Evolutionary conservation across 257 asterid species (phyloP).

Genomic region (Coffea eugenioides): DNA sequence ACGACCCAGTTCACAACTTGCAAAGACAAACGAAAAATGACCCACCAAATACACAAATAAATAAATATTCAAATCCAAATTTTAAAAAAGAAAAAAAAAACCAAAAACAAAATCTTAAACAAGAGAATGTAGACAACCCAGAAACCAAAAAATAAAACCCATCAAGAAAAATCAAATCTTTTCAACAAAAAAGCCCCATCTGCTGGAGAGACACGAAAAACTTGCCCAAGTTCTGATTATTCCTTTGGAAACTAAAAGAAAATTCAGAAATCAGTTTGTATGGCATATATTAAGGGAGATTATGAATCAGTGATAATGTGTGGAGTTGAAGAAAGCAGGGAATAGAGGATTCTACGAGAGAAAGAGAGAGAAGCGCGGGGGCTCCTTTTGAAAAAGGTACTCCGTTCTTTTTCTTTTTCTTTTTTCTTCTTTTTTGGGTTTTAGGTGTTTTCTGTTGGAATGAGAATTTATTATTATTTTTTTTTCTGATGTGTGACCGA

Average conservation of each 20-base stretch:
- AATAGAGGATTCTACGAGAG: constrained; percentile 13
- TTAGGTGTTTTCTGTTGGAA: not conserved
- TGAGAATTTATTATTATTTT: not conserved
- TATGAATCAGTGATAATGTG: constrained; percentile 26
- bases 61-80: too few relatives aligned
- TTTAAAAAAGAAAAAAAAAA: not conserved
- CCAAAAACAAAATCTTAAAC: constrained; percentile 16
- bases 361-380: constrained; percentile 41
- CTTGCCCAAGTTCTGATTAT: constrained; percentile 34
- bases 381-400: constrained; percentile 35
- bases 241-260: constrained; percentile 32
- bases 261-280: constrained; percentile 19
- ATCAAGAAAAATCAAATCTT: not conserved
- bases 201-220: constrained; percentile 24
- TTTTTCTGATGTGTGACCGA: not conserved
- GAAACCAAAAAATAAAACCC: constrained; percentile 22
- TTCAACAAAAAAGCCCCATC: not conserved
- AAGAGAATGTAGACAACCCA: constrained; percentile 21
- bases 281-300: not conserved
- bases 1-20: constrained; percentile 31
- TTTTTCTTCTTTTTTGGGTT: not conserved
- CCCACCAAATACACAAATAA: constrained; percentile 21
- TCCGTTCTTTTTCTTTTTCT: not conserved
- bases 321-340: constrained; percentile 28
- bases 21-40: constrained; percentile 13